A percentile compares a stretch with the other conserved stretches of the same genome.
Conservation (phyloP, 192 early-diverging fungal species). For the Lobosporangium transversale region DNA sequence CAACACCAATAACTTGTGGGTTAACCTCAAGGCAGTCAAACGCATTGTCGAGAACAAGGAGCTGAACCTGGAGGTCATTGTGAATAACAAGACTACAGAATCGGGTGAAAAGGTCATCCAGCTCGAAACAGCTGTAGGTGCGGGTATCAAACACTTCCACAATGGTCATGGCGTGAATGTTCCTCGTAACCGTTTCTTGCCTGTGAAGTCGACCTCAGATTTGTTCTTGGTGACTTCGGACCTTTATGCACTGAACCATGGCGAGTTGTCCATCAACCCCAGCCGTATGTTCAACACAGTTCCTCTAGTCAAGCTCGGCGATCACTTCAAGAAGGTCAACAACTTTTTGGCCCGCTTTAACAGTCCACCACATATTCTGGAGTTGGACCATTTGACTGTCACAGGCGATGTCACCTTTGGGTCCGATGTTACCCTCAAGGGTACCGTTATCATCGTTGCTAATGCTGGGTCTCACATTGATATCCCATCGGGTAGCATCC, state of each 20-base stretch:
- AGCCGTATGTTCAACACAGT: conserved; percentile 92
- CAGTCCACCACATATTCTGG: conserved; percentile 93
- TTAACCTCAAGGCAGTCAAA: conserved; percentile 86
- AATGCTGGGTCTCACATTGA: conserved; percentile 96
- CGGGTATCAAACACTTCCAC: conserved; percentile 98
- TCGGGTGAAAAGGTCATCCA: conserved; percentile 96
- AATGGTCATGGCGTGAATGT: conserved; percentile 97
- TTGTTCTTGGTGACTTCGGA: conserved; percentile 97
- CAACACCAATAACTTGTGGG: conserved; percentile 96
- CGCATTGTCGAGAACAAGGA: conserved; percentile 79
- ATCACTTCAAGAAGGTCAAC: conserved; percentile 97
- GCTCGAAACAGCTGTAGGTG: conserved; percentile 99
- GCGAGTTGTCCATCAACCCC: conserved; percentile 91
- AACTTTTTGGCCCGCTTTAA: conserved; percentile 94
- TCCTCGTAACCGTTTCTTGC: conserved; percentile 96
- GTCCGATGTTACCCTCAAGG: conserved; percentile 84
- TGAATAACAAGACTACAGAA: conserved; percentile 95
- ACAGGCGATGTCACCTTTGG: conserved; percentile 99
- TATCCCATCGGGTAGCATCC: conserved; percentile 91
- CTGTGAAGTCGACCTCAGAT: conserved; percentile 98
- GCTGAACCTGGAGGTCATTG: conserved; percentile 93
- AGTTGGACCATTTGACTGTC: conserved; percentile 97
- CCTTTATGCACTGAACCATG: conserved; percentile 92
- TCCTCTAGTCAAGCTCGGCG: conserved; percentile 97
- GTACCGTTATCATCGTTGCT: conserved; percentile 99